phyloP scores from a whole-genome alignment of 768 basidiomycete species.

The Gloeostereum incarnatum region DNA sequence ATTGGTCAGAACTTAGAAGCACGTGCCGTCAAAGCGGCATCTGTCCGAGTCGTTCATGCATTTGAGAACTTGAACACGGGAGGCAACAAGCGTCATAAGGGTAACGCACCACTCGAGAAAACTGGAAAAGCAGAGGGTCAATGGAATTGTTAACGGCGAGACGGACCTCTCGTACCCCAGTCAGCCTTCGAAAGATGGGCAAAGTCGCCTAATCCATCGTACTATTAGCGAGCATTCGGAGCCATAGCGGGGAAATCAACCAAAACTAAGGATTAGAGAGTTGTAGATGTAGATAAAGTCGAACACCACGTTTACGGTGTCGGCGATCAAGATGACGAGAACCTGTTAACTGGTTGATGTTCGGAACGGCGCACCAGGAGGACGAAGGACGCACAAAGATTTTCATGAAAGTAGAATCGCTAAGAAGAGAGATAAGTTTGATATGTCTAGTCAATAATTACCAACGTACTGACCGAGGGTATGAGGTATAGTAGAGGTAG shows the following conservation, averaged over 20 bases:
- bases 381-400: slow-evolving; percentile 23
- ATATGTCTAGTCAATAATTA: too few relatives aligned
- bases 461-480: too few relatives aligned
- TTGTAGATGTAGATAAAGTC: slow-evolving; percentile 36
- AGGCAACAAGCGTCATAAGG: not conserved
- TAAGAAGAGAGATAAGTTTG: slow-evolving; percentile 9
- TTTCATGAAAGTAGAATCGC: slow-evolving; percentile 38
- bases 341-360: slow-evolving; percentile 19
- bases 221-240: not conserved
- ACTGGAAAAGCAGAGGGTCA: slow-evolving; percentile 16
- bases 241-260: slow-evolving; percentile 15
- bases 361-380: not conserved
- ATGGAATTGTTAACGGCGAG: not conserved
- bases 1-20: not conserved
- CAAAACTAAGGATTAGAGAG: slow-evolving; percentile 35
- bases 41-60: slow-evolving; percentile 12
- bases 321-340: slow-evolving; percentile 30
- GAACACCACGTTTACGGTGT: slow-evolving; percentile 38
- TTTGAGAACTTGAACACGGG: not conserved
- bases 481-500: slow-evolving; percentile 35
- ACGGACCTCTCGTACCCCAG: slow-evolving; percentile 14
- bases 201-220: slow-evolving; percentile 15
- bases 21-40: slow-evolving; percentile 34
- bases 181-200: slow-evolving; percentile 15
- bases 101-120: slow-evolving; percentile 25